phyloP scores from a whole-genome alignment of 1,284 basidiomycete genomes.

The Polyporus tsugae region DNA sequence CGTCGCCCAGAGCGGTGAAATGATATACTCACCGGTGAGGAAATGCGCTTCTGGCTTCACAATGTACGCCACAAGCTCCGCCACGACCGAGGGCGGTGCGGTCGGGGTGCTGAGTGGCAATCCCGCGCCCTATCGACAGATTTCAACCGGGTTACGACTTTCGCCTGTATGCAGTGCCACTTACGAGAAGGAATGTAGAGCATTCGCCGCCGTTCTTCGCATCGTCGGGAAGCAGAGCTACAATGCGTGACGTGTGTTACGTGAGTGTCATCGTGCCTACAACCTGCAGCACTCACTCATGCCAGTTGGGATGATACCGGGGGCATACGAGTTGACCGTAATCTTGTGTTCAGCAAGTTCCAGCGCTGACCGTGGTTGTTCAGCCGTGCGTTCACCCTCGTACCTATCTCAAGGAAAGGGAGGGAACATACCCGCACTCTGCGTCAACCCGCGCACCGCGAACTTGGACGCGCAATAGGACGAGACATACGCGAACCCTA shows the following conservation, averaged over 20 bases:
- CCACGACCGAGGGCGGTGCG: constrained; percentile 30
- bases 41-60: constrained; percentile 35
- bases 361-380: constrained; percentile 22
- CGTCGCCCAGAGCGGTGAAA: not conserved
- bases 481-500: constrained; percentile 27
- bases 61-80: constrained; percentile 36
- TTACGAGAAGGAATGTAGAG: constrained; percentile 9
- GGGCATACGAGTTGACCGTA: constrained; percentile 41
- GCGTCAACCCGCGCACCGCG: constrained; percentile 45
- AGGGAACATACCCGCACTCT: constrained; percentile 36
- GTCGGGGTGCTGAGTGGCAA: constrained; percentile 17
- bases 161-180: not conserved
- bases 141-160: not conserved
- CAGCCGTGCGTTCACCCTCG: no score
- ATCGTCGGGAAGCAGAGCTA: constrained; percentile 34
- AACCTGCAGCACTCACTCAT: constrained; percentile 30
- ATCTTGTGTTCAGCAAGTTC: constrained; percentile 36
- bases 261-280: not conserved
- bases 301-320: constrained; percentile 35
- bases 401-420: no score
- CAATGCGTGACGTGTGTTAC: not conserved
- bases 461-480: constrained; percentile 44
- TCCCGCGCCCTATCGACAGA: not conserved
- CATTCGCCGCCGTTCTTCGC: constrained; percentile 28
- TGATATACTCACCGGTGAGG: constrained; percentile 30